Percentiles rank a stretch among this genome's conserved stretches.
Evolutionary conservation across 2,329 filamentous ascomycete genomes (phyloP).

Genomic region (Xylariaceae sp.): DNA sequence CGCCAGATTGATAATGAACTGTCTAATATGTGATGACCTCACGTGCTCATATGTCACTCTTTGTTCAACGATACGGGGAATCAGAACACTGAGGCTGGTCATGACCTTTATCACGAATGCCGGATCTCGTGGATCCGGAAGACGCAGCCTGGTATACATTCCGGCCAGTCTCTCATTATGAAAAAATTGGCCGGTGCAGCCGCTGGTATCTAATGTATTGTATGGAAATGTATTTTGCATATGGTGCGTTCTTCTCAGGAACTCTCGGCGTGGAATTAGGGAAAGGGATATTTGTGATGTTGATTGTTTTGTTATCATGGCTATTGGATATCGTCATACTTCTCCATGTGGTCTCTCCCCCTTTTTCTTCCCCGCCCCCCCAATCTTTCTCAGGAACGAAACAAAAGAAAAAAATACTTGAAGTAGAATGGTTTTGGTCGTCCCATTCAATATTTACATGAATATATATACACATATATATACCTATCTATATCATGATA

Average conservation of each 20-base stretch:
- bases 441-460: not conserved
- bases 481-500: slow-evolving; percentile 10
- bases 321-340: not conserved
- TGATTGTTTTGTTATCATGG: slow-evolving; percentile 1
- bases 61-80: not conserved
- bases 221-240: slow-evolving; percentile 19
- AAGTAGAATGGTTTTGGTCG: slow-evolving; percentile 4
- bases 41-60: not conserved
- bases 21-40: slow-evolving; percentile 70
- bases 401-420: not conserved
- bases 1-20: slow-evolving; percentile 88
- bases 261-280: slow-evolving; percentile 4
- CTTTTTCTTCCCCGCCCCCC: no score
- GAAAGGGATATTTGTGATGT: slow-evolving; percentile 2
- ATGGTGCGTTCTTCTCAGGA: slow-evolving; percentile 10
- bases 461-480: slow-evolving; percentile 1
- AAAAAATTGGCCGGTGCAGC: not conserved
- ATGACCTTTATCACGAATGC: not conserved
- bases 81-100: not conserved
- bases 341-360: not conserved
- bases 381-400: not conserved
- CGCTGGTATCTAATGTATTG: not conserved
- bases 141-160: not conserved
- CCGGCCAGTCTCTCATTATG: not conserved
- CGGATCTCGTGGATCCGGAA: not conserved